Evolutionary conservation across 495 filamentous ascomycete genomes (phyloP).

Genomic region (Penicillium malachiteum): DNA sequence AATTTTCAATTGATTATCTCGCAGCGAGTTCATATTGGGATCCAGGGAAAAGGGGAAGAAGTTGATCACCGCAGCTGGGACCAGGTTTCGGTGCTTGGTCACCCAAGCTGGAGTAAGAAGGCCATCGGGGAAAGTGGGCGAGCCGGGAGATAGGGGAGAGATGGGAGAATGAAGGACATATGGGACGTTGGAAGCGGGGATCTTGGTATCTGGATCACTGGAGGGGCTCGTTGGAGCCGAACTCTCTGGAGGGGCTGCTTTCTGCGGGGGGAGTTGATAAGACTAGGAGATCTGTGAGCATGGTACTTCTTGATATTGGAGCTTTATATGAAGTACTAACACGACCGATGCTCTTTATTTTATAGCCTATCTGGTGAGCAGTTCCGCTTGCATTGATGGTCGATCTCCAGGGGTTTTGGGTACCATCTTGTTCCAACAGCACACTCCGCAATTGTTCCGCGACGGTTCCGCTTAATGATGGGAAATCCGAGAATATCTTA

Average conservation of each 20-base stretch:
- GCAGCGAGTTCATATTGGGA: constrained; percentile 62
- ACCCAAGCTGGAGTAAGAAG: constrained; percentile 78
- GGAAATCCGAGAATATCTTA: constrained; percentile 65
- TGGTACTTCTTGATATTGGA: neutral
- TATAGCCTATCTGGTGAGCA: constrained; percentile 45
- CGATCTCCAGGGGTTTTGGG: constrained; percentile 58
- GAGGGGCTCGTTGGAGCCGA: constrained; percentile 49
- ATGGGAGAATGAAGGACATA: constrained; percentile 77
- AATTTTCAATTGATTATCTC: constrained; percentile 84
- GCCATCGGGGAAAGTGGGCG: constrained; percentile 82
- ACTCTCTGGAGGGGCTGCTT: constrained; percentile 57
- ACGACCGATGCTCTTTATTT: constrained; percentile 71
- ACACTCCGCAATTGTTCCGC: constrained; percentile 66
- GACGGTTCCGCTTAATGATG: constrained; percentile 60
- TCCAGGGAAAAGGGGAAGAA: constrained; percentile 73
- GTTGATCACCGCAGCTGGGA: constrained; percentile 77
- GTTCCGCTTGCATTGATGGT: constrained; percentile 36
- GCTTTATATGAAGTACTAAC: constrained; percentile 51
- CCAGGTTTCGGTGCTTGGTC: constrained; percentile 75
- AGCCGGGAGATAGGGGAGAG: constrained; percentile 79
- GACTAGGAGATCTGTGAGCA: constrained; percentile 41
- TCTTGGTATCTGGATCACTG: constrained; percentile 44
- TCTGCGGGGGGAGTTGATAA: constrained; percentile 60
- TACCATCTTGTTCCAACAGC: constrained; percentile 65
- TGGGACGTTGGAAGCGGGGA: constrained; percentile 38